Conservation (phyloP, 148 eudicot genomes). For the Rhododendron mucronatum region DNA sequence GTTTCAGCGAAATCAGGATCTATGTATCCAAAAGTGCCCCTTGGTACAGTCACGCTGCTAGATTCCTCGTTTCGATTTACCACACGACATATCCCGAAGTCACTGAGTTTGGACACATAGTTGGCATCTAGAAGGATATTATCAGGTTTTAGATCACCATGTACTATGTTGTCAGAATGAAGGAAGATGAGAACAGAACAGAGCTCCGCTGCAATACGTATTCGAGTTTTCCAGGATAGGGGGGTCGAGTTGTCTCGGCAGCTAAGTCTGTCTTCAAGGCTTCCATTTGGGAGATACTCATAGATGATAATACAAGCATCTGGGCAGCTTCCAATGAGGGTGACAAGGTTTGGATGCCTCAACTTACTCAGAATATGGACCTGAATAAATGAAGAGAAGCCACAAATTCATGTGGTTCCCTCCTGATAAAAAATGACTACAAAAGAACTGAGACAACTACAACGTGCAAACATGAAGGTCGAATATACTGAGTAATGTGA, state of each 20-base stretch:
- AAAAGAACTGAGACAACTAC: too few relatives aligned
- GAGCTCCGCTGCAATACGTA: slow-evolving; percentile 73
- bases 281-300: slow-evolving; percentile 77
- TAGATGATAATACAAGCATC: slow-evolving; percentile 66
- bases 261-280: slow-evolving; percentile 83
- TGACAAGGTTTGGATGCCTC: slow-evolving; percentile 83
- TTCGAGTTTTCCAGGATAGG: slow-evolving; percentile 72
- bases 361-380: slow-evolving; percentile 73
- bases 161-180: slow-evolving; percentile 25
- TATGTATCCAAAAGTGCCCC: too few relatives aligned
- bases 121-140: too few relatives aligned
- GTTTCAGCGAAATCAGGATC: too few relatives aligned
- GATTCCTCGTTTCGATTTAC: too few relatives aligned
- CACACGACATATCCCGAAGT: too few relatives aligned
- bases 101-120: too few relatives aligned
- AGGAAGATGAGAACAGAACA: slow-evolving; percentile 80
- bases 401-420: neutral
- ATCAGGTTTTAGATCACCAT: too few relatives aligned
- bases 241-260: slow-evolving; percentile 74
- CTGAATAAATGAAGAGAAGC: slow-evolving; percentile 20
- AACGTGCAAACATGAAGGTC: too few relatives aligned
- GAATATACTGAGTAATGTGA: too few relatives aligned
- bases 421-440: too few relatives aligned
- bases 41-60: too few relatives aligned
- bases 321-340: slow-evolving; percentile 80